These are phyloP conservation scores for Brassica juncea DNA, from an alignment of 345 rosid genomes.

Conservation along the genomic window DNA sequence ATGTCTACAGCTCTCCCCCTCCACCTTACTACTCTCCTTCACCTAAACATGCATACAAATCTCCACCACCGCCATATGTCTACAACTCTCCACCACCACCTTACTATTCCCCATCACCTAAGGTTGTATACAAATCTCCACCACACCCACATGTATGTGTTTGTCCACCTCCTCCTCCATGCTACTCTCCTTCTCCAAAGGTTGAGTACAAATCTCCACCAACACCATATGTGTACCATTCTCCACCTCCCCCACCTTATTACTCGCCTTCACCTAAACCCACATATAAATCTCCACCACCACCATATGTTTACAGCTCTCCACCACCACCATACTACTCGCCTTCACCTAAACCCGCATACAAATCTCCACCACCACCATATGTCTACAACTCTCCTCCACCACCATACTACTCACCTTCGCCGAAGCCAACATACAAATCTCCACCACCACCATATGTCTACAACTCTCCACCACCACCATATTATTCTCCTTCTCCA, in stretches of 20 bases:
- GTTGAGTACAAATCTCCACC: neutral
- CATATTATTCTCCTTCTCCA: neutral
- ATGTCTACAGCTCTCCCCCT: neutral
- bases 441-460: neutral
- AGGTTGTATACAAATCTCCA: neutral
- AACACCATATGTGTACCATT: neutral
- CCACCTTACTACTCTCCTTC: neutral
- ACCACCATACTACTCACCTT: neutral
- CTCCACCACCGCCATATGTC: neutral
- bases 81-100: slow-evolving; percentile 1
- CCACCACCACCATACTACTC: neutral
- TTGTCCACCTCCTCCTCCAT: neutral
- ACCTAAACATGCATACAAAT: neutral
- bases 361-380: neutral
- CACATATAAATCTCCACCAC: neutral
- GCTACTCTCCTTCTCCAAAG: neutral
- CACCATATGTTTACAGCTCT: neutral
- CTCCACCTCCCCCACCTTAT: neutral
- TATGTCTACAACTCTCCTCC: neutral
- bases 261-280: neutral
- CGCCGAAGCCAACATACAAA: neutral
- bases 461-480: neutral
- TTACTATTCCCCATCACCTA: neutral
- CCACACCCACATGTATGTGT: neutral
- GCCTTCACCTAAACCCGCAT: neutral